Percentiles rank a stretch among this genome's conserved stretches.
phyloP scores from a whole-genome alignment of 1,284 basidiomycete genomes.

The Thelephora terrestris region DNA sequence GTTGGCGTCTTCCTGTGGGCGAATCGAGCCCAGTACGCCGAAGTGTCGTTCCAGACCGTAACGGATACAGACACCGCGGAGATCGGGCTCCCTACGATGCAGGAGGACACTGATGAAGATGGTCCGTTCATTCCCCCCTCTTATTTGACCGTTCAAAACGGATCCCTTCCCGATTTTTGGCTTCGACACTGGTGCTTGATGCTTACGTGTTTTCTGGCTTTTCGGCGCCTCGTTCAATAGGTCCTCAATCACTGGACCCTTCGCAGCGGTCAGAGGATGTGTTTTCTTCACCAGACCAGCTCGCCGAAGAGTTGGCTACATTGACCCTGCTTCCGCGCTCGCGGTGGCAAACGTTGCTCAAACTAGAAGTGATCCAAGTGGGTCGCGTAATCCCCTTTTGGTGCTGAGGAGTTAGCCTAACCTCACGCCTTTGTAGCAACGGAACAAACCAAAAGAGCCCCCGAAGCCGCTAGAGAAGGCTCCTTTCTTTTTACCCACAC shows the following conservation, averaged over 20 bases:
- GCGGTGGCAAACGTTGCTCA: conserved; percentile 93
- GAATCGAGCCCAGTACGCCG: conserved; percentile 89
- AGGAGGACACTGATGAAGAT: conserved; percentile 68
- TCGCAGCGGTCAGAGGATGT: conserved; percentile 54
- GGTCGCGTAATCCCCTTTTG: conserved; percentile 12
- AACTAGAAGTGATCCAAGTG: conserved; percentile 91
- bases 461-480: conserved; percentile 93
- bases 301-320: conserved; percentile 82
- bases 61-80: conserved; percentile 67
- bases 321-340: conserved; percentile 87
- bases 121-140: conserved; percentile 26
- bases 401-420: conserved; percentile 2
- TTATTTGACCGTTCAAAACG: neutral
- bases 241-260: conserved; percentile 30
- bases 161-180: neutral
- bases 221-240: neutral
- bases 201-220: no score
- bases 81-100: conserved; percentile 73
- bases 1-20: conserved; percentile 96
- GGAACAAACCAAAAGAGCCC: conserved; percentile 94
- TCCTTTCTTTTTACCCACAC: conserved; percentile 93
- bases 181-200: no score
- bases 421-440: conserved; percentile 42
- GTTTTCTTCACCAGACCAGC: conserved; percentile 77
- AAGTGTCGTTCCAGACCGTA: conserved; percentile 70